Evolutionary conservation across 176 grass and related monocot species (phyloP).

Genomic region (Eragrostis nindensis): DNA sequence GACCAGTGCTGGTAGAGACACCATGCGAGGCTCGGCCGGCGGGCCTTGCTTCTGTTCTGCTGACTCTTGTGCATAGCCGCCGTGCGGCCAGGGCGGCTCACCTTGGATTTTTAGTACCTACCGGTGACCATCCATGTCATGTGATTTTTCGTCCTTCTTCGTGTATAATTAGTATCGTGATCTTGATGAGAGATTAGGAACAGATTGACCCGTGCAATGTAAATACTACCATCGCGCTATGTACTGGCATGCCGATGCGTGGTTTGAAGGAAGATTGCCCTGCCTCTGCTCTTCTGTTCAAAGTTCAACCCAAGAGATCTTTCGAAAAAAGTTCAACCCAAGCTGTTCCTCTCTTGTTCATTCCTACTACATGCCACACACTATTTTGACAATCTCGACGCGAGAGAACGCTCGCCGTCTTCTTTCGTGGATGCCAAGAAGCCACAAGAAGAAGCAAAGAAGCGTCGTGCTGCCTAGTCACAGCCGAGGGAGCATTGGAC

Average conservation of each 20-base stretch:
- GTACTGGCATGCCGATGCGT: too few relatives aligned
- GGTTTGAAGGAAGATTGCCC: background rate
- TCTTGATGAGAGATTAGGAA: background rate
- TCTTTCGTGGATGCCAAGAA: background rate
- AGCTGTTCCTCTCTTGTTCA: background rate
- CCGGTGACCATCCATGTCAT: constrained; percentile 38
- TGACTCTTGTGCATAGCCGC: background rate
- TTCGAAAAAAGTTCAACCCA: too few relatives aligned
- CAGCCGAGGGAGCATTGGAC: background rate
- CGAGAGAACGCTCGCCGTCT: background rate
- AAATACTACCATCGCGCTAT: too few relatives aligned
- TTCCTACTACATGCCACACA: background rate
- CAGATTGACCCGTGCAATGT: constrained; percentile 4
- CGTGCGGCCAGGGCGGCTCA: constrained; percentile 48
- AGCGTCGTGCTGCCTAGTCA: background rate
- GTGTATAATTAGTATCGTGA: background rate
- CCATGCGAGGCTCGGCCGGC: too few relatives aligned
- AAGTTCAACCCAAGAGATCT: too few relatives aligned
- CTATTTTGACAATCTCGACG: background rate
- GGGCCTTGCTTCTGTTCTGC: background rate
- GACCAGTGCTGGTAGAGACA: constrained; percentile 83
- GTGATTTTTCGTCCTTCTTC: background rate
- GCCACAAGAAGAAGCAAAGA: background rate
- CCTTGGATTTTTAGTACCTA: constrained; percentile 40
- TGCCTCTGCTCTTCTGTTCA: background rate